A percentile compares a stretch with the other conserved stretches of the same genome.
These are phyloP conservation scores for Cucurbita pepo DNA, from an alignment of 306 rosid species.

Conservation along the genomic window DNA sequence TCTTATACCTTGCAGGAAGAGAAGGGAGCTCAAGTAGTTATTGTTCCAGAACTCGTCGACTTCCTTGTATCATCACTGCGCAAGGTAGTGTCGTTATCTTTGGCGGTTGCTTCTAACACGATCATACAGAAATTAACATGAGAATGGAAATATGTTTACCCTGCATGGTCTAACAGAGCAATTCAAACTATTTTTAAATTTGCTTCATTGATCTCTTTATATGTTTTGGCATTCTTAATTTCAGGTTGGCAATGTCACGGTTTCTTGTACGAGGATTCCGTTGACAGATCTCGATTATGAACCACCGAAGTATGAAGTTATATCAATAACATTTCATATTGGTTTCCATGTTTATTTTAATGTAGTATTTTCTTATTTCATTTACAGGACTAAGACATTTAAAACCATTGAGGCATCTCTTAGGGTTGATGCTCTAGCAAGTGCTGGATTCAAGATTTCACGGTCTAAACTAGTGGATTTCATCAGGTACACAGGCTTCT, in stretches of 20 bases:
- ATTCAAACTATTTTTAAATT: neutral
- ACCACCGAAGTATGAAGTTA: constrained; percentile 51
- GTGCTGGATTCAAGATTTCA: constrained; percentile 89
- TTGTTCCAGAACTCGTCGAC: constrained; percentile 81
- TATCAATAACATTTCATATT: constrained; percentile 6
- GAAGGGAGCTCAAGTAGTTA: constrained; percentile 64
- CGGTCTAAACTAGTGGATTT: constrained; percentile 81
- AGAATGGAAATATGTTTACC: neutral
- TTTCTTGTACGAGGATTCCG: constrained; percentile 63
- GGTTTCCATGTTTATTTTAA: neutral
- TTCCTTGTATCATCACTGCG: constrained; percentile 48
- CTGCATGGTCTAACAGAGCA: neutral
- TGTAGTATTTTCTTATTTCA: neutral
- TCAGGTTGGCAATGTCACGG: constrained; percentile 86
- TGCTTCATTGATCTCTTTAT: constrained; percentile 1
- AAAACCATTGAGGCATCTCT: constrained; percentile 68
- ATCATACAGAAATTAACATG: neutral
- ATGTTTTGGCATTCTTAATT: neutral
- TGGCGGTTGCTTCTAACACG: neutral
- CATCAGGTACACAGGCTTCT: constrained; percentile 35
- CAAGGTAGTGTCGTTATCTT: constrained; percentile 39
- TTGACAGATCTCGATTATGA: constrained; percentile 80
- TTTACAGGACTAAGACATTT: constrained; percentile 61
- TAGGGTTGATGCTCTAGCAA: constrained; percentile 87
- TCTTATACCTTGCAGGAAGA: constrained; percentile 39